These are phyloP conservation scores for Sporothrix variecibatus DNA, from an alignment of 2,329 filamentous ascomycete genomes.

Conservation along the genomic window DNA sequence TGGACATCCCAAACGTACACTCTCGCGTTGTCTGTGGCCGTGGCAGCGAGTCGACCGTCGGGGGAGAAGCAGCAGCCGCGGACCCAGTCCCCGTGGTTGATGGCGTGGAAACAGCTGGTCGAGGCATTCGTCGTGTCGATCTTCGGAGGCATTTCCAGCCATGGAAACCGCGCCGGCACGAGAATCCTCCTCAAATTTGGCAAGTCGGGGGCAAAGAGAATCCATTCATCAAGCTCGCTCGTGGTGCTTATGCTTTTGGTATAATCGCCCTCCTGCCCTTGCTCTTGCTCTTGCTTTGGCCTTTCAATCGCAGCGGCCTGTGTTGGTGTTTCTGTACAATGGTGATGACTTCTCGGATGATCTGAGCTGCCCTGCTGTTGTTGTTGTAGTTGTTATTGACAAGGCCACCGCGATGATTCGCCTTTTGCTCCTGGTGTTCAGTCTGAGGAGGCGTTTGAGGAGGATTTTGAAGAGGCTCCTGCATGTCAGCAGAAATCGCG, in stretches of 20 bases:
- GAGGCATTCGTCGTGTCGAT: not conserved
- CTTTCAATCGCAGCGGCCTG: too few species aligned
- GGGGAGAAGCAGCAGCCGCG: not conserved
- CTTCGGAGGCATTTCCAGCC: not conserved
- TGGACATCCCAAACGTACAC: not conserved
- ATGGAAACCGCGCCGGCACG: not conserved
- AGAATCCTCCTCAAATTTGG: not conserved
- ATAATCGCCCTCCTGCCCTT: too few species aligned
- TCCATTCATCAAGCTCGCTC: not conserved
- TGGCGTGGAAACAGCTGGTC: not conserved
- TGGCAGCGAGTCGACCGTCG: not conserved
- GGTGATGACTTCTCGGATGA: not conserved
- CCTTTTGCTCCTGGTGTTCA: too few species aligned
- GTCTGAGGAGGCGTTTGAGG: too few species aligned
- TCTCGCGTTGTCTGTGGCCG: not conserved
- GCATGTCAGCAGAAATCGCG: not conserved
- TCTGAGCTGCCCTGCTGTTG: not conserved
- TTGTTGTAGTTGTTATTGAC: too few species aligned
- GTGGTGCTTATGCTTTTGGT: not conserved
- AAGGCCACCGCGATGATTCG: too few species aligned
- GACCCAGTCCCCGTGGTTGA: not conserved
- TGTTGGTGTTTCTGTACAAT: not conserved
- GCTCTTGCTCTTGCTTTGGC: too few species aligned
- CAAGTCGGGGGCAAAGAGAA: not conserved
- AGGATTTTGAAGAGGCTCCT: not conserved